phyloP scores from a whole-genome alignment of 2,329 filamentous ascomycete genomes.

The Pseudocercospora fuligena region DNA sequence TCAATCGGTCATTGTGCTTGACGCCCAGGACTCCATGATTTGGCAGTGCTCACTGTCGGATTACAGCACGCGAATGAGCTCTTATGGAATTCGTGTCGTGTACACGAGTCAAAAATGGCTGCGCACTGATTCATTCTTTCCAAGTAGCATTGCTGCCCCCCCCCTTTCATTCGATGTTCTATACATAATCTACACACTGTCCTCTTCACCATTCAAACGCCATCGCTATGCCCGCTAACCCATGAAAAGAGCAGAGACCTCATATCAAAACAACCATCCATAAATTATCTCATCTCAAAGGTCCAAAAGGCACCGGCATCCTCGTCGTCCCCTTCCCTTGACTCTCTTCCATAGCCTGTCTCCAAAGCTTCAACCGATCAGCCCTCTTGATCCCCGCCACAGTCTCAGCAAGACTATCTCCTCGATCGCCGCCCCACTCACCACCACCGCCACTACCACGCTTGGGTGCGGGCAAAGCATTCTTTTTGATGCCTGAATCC shows the following conservation, averaged over 20 bases:
- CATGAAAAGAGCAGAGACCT: neutral
- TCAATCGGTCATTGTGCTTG: no score
- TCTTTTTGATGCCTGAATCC: conserved; percentile 49
- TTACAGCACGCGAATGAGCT: no score
- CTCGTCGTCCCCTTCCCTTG: conserved; percentile 17
- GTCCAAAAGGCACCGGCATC: conserved; percentile 19
- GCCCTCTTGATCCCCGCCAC: conserved; percentile 36
- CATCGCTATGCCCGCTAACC: conserved; percentile 2
- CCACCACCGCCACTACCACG: conserved; percentile 31
- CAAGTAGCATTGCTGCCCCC: neutral
- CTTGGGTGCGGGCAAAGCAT: conserved; percentile 29
- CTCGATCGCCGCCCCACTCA: conserved; percentile 3
- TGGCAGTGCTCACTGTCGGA: no score
- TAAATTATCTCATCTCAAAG: conserved; percentile 18
- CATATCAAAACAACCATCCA: neutral
- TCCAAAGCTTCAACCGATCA: conserved; percentile 36
- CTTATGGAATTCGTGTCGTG: no score
- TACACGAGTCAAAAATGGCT: no score
- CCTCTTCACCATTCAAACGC: neutral
- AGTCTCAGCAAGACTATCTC: conserved; percentile 33
- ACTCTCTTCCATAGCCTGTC: conserved; percentile 32
- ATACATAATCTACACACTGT: neutral
- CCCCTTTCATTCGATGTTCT: neutral
- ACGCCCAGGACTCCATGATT: no score
- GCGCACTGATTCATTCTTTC: neutral